A percentile compares a stretch with the other conserved stretches of the same genome.
Conservation (phyloP, 2,329 filamentous ascomycete genomes). For the Aspergillus brunneoviolaceus region DNA sequence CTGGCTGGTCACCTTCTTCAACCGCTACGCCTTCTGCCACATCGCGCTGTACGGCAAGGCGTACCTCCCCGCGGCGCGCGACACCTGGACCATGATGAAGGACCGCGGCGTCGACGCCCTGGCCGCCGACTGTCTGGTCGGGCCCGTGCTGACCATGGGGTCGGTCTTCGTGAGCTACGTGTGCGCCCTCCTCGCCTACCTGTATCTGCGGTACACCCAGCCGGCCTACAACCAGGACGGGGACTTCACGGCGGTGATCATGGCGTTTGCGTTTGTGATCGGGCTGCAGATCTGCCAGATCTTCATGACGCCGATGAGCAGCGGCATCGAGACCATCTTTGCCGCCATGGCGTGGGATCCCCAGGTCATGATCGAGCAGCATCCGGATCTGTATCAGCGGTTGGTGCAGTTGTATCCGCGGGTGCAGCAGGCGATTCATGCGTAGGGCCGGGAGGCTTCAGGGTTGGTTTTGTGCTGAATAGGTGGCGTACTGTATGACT, state of each 20-base stretch:
- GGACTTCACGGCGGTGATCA: conserved; percentile 70
- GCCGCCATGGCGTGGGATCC: conserved; percentile 70
- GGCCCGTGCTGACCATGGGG: conserved; percentile 71
- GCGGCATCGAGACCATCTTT: conserved; percentile 89
- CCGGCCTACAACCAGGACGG: conserved; percentile 72
- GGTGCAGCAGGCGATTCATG: conserved; percentile 75
- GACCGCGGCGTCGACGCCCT: conserved; percentile 87
- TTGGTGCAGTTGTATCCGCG: conserved; percentile 82
- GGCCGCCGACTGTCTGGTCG: conserved; percentile 82
- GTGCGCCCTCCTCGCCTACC: conserved; percentile 76
- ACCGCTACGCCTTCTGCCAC: conserved; percentile 88
- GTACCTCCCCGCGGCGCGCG: conserved; percentile 83
- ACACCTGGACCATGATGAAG: conserved; percentile 88
- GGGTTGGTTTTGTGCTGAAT: no score
- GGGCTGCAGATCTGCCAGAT: conserved; percentile 86
- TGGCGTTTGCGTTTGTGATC: conserved; percentile 85
- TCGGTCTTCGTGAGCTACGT: conserved; percentile 80
- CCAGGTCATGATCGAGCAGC: conserved; percentile 71
- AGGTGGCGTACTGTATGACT: no score
- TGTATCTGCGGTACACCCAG: conserved; percentile 82
- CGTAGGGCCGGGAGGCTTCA: conserved; percentile 30
- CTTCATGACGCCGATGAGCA: conserved; percentile 83
- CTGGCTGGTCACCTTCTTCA: conserved; percentile 85
- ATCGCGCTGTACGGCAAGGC: conserved; percentile 90
- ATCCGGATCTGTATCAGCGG: conserved; percentile 75